These are phyloP conservation scores for Skeletonema potamos DNA, from an alignment of 108 stramenopile species.

Conservation along the genomic window DNA sequence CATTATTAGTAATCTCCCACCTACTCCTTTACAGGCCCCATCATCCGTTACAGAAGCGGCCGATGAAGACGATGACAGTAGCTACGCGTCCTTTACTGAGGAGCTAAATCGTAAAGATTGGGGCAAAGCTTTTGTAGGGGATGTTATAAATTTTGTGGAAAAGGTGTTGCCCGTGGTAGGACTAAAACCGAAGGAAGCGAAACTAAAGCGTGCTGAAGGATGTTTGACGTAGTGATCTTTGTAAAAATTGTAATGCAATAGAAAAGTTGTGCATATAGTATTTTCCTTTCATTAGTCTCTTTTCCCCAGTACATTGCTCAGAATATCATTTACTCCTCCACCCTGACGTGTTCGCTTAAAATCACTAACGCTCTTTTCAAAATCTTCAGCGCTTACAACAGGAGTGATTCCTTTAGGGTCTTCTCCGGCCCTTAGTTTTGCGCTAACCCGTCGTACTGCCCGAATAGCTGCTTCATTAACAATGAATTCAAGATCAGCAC, in stretches of 20 bases:
- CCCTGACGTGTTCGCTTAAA: conserved; percentile 69
- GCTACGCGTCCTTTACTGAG: conserved; percentile 13
- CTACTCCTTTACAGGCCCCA: background rate
- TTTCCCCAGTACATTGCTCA: conserved; percentile 28
- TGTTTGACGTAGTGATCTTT: conserved; percentile 16
- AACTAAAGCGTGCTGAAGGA: conserved; percentile 5
- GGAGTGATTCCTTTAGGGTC: conserved; percentile 50
- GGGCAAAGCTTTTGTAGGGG: conserved; percentile 3
- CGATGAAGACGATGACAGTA: conserved; percentile 10
- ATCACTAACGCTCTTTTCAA: conserved; percentile 67
- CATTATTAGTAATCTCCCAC: conserved; percentile 2
- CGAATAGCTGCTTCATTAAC: conserved; percentile 96
- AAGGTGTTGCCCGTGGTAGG: background rate
- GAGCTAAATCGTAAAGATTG: conserved; percentile 22
- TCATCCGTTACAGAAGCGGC: conserved; percentile 6
- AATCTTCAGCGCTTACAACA: conserved; percentile 69
- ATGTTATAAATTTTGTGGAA: conserved; percentile 3
- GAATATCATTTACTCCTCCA: conserved; percentile 35
- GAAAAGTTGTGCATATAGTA: background rate
- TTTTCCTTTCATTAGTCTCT: background rate
- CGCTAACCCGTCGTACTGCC: conserved; percentile 81
- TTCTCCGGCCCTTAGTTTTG: conserved; percentile 48
- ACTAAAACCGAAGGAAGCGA: background rate
- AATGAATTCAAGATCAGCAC: conserved; percentile 94
- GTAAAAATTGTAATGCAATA: background rate